phyloP scores from a whole-genome alignment of 345 rosid genomes.

The Arabidopsis suecica region DNA sequence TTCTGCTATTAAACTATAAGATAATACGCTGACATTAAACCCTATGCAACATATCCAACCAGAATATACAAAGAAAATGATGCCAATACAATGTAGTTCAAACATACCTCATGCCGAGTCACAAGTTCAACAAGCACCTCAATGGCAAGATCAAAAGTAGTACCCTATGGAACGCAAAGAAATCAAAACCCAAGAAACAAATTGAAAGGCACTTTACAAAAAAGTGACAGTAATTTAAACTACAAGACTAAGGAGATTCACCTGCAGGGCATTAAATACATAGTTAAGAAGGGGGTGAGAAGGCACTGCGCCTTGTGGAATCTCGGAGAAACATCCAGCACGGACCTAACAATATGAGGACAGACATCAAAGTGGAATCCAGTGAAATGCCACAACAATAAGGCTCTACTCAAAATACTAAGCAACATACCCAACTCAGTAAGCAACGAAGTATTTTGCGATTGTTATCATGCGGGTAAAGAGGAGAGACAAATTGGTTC shows the following conservation, averaged over 20 bases:
- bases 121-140: slow-evolving; percentile 96
- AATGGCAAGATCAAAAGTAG: slow-evolving; percentile 82
- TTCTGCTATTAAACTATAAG: neutral
- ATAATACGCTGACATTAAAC: neutral
- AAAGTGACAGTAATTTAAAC: slow-evolving; percentile 14
- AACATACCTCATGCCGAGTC: slow-evolving; percentile 78
- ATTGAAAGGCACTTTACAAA: slow-evolving; percentile 1
- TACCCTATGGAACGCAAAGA: slow-evolving; percentile 55
- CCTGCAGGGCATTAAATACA: slow-evolving; percentile 84
- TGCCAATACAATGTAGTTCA: slow-evolving; percentile 13
- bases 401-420: slow-evolving; percentile 14
- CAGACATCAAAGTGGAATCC: slow-evolving; percentile 22
- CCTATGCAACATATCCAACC: neutral
- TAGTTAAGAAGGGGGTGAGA: slow-evolving; percentile 87
- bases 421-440: slow-evolving; percentile 88
- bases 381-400: neutral
- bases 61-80: slow-evolving; percentile 3
- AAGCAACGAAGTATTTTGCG: slow-evolving; percentile 89
- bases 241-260: slow-evolving; percentile 30
- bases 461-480: slow-evolving; percentile 58
- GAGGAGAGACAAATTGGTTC: slow-evolving; percentile 52
- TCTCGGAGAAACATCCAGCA: slow-evolving; percentile 95
- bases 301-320: slow-evolving; percentile 69
- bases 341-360: slow-evolving; percentile 63
- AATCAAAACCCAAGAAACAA: slow-evolving; percentile 26